Evolutionary conservation across 2,329 filamentous ascomycete species (phyloP), one percentile per base, ranked within the genome.

Genomic region (Orbilia oligospora): DNA sequence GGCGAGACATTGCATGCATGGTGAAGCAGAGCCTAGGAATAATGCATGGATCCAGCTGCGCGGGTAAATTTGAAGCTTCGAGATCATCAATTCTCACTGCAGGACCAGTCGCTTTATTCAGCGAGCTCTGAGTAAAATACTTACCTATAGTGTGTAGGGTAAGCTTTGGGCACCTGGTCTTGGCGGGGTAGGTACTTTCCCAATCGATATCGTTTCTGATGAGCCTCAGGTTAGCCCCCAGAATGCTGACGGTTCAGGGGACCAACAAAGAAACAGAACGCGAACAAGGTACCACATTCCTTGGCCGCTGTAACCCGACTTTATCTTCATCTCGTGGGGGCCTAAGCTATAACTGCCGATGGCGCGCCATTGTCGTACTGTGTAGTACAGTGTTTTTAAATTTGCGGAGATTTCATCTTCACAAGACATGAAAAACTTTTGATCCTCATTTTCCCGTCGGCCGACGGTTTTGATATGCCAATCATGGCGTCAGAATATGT

Each of bases 341-440:
- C 51, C 51, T 55, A 55, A 22, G 30, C 20, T 20, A 22, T 41
- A 65, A 65, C 61, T 65, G 61, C 61, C 61, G 61, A 20, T 8
- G 33, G 53, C 53, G 24, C 55, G 24, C 36, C 61, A 65, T 65
- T 18, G 61, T 65, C 16, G n/a, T n/a, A n/a, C n/a, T n/a, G n/a
- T n/a, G n/a, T n/a, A n/a, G 61, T 18, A 65, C 61, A 65, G 41
- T 30, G 24, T 44, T 38, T 61, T 41, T 22, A 22, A 22, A 53
- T 30, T 41, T 41, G 12, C 12, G 36, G 12, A 41, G 36, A 24
- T 55, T 55, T 55, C 51, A 56, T n/a, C 16, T 56, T 56, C 16
- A 55, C 51, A 22, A 55, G 51, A 55, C 33, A 33, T 12, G 36
- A 4, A 30, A 41, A 61, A 41, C 22, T 8, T 18, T 41, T 41